A percentile compares a stretch with the other conserved stretches of the same genome.
These are phyloP conservation scores for Nevesoporus exiguus DNA, from an alignment of 768 basidiomycete species.

Conservation along the genomic window DNA sequence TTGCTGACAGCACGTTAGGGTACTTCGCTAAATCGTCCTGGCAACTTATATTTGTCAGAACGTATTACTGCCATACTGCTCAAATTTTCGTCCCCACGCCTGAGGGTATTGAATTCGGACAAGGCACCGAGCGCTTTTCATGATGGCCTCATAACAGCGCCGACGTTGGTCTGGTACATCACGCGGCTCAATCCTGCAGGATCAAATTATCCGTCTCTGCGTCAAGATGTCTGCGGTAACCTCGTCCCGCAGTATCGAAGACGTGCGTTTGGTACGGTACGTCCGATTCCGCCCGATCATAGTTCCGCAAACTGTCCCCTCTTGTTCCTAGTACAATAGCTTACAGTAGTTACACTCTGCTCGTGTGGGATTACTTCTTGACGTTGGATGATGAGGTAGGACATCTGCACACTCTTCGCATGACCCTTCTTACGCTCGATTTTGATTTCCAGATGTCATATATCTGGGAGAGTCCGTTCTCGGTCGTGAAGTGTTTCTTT, in stretches of 20 bases:
- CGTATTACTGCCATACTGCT: background rate
- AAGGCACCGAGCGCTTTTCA: background rate
- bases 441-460: background rate
- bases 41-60: background rate
- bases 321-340: background rate
- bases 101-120: no score
- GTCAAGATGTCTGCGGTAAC: background rate
- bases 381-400: conserved; percentile 6
- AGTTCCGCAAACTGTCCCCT: background rate
- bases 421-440: background rate
- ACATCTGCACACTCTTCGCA: background rate
- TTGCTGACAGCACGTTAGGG: background rate
- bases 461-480: background rate
- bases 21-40: background rate
- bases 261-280: background rate
- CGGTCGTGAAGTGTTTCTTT: conserved; percentile 1
- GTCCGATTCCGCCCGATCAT: background rate
- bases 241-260: background rate
- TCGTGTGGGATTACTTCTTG: conserved; percentile 6
- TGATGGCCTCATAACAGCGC: background rate
- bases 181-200: background rate
- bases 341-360: background rate
- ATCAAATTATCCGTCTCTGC: background rate
- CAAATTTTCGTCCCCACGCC: no score
- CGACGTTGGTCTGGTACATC: background rate